A percentile compares a stretch with the other conserved stretches of the same genome.
Evolutionary conservation across 2,329 filamentous ascomycete genomes (phyloP).

Genomic region (Penicillium sp.): DNA sequence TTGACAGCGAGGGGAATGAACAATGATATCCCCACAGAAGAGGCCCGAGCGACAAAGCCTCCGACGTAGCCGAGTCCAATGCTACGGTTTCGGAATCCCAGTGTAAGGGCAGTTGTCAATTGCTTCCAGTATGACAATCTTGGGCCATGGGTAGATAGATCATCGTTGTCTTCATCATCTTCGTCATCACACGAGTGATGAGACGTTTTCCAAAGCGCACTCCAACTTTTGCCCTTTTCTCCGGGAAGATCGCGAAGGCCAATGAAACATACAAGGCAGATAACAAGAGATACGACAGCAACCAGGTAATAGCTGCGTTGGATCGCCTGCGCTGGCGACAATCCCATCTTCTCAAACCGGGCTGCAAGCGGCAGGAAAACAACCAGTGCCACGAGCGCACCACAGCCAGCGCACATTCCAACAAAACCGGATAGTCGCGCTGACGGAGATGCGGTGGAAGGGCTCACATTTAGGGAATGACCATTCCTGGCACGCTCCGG

Average conservation of each 20-base stretch:
- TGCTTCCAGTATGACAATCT: constrained; percentile 50
- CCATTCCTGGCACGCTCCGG: constrained; percentile 46
- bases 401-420: constrained; percentile 87
- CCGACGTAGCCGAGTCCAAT: constrained; percentile 89
- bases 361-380: constrained; percentile 87
- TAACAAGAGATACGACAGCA: constrained; percentile 66
- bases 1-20: constrained; percentile 95
- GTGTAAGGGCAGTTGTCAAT: constrained; percentile 61
- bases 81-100: constrained; percentile 72
- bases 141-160: background rate
- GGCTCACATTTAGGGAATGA: constrained; percentile 6
- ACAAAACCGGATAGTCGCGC: constrained; percentile 80
- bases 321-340: constrained; percentile 72
- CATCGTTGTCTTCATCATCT: constrained; percentile 11
- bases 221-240: constrained; percentile 75
- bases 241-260: constrained; percentile 69
- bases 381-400: constrained; percentile 77
- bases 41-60: constrained; percentile 91
- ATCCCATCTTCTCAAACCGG: constrained; percentile 70
- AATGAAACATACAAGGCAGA: constrained; percentile 74
- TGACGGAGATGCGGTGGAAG: constrained; percentile 44
- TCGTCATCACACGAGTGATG: background rate
- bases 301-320: constrained; percentile 87
- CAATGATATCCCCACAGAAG: constrained; percentile 89
- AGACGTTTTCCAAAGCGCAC: constrained; percentile 45